These are phyloP conservation scores for Podospora comata DNA, from an alignment of 495 filamentous ascomycete genomes.

Conservation along the genomic window DNA sequence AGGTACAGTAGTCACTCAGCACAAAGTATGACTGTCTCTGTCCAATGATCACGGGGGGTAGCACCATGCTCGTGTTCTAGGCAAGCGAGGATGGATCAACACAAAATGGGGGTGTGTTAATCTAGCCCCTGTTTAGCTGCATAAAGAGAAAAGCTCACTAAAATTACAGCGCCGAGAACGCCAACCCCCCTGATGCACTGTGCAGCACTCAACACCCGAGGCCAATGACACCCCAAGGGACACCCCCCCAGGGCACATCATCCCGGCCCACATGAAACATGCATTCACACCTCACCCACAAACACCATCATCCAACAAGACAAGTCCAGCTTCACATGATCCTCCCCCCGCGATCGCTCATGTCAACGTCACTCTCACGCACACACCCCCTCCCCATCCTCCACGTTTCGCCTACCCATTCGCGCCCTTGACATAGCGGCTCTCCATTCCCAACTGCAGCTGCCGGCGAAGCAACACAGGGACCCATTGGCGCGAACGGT, in stretches of 20 bases:
- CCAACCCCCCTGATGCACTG: not conserved
- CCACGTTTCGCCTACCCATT: constrained; percentile 33
- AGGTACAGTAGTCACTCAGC: not conserved
- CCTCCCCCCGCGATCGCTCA: not conserved
- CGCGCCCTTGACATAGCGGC: constrained; percentile 37
- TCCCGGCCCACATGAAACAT: constrained; percentile 12
- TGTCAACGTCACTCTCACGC: not conserved
- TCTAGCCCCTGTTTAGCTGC: constrained; percentile 12
- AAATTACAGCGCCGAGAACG: constrained; percentile 6
- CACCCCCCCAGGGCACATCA: not conserved
- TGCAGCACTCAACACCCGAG: not conserved
- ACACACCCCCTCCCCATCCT: constrained; percentile 19
- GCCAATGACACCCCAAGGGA: constrained; percentile 11
- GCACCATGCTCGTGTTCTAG: not conserved
- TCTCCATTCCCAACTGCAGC: constrained; percentile 41
- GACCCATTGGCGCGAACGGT: constrained; percentile 24
- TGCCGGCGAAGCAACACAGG: constrained; percentile 32
- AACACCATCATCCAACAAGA: not conserved
- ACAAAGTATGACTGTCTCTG: not conserved
- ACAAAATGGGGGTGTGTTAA: constrained; percentile 7
- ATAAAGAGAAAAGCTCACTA: constrained; percentile 13
- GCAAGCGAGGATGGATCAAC: not conserved
- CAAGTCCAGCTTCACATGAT: not conserved
- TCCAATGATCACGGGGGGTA: constrained; percentile 12
- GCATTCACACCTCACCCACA: constrained; percentile 9